phyloP scores from a whole-genome alignment of 345 rosid genomes.

The Heritiera littoralis region DNA sequence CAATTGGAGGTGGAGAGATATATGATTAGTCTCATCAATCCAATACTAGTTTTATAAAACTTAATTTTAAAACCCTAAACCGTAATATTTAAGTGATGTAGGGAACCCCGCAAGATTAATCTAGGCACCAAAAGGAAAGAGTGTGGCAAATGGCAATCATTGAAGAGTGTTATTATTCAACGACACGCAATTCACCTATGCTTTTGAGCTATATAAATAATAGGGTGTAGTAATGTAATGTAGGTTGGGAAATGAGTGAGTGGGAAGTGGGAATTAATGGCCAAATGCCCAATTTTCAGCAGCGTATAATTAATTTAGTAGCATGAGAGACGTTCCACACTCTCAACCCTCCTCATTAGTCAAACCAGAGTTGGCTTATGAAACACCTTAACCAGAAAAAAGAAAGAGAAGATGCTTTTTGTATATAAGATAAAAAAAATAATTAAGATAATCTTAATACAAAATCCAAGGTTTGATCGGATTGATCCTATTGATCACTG shows the following conservation, averaged over 20 bases:
- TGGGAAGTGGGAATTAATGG: slow-evolving; percentile 35
- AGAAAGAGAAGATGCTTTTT: not conserved
- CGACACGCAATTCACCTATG: slow-evolving; percentile 21
- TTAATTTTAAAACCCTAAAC: slow-evolving; percentile 19
- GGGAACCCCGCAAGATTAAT: slow-evolving; percentile 35
- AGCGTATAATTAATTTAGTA: not conserved
- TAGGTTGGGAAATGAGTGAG: slow-evolving; percentile 40
- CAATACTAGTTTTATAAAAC: slow-evolving; percentile 16
- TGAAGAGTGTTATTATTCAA: slow-evolving; percentile 37
- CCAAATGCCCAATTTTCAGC: slow-evolving; percentile 10
- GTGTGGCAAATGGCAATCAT: slow-evolving; percentile 54
- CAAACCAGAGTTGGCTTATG: slow-evolving; percentile 62
- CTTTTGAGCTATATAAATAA: slow-evolving; percentile 1
- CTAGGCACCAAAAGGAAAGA: slow-evolving; percentile 27
- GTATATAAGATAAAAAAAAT: no score
- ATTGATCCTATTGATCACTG: slow-evolving; percentile 16
- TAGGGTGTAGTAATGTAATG: not conserved
- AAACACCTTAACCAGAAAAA: slow-evolving; percentile 13
- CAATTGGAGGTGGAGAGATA: slow-evolving; percentile 38
- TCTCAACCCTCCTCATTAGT: slow-evolving; percentile 45
- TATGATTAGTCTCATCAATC: slow-evolving; percentile 41
- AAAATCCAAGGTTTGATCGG: slow-evolving; percentile 37
- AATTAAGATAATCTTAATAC: slow-evolving; percentile 16
- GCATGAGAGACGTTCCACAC: slow-evolving; percentile 29
- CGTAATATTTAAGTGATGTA: slow-evolving; percentile 35